Conservation (phyloP, 1,284 basidiomycete genomes). For the Apiotrichum akiyoshidainum region DNA sequence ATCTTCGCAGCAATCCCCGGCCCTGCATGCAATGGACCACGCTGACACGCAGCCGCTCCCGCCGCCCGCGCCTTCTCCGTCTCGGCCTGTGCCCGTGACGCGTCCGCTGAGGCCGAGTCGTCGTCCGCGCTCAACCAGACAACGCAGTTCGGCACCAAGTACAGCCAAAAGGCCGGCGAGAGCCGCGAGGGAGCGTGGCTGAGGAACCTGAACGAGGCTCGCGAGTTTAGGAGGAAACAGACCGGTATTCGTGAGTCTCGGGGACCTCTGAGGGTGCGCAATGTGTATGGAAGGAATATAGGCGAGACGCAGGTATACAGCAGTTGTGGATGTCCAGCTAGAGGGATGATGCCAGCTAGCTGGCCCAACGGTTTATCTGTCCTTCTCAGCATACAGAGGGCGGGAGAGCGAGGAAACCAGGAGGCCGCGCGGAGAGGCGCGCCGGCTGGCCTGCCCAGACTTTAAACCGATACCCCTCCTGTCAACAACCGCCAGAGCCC, state of each 20-base stretch:
- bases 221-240: slow-evolving; percentile 37
- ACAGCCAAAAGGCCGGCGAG: slow-evolving; percentile 22
- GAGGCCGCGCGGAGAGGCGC: not conserved
- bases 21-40: too few species aligned
- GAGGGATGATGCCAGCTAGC: too few species aligned
- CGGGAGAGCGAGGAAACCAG: not conserved
- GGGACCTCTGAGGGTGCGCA: not conserved
- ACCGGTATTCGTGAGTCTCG: slow-evolving; percentile 35
- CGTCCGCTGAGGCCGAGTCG: slow-evolving; percentile 6
- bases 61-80: slow-evolving; percentile 7
- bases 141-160: not conserved
- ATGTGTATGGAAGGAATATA: not conserved
- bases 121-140: not conserved
- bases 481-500: too few species aligned
- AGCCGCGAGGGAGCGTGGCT: slow-evolving; percentile 39
- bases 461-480: not conserved
- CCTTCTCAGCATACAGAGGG: too few species aligned
- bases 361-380: too few species aligned
- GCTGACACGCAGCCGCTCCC: slow-evolving; percentile 5
- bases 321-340: not conserved
- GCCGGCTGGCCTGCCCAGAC: too few species aligned
- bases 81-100: not conserved
- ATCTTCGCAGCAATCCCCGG: too few species aligned
- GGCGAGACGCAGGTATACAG: not conserved
- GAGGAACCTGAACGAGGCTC: slow-evolving; percentile 41